Conservation (phyloP, 768 basidiomycete species). For the Suillus fuscotomentosus region DNA sequence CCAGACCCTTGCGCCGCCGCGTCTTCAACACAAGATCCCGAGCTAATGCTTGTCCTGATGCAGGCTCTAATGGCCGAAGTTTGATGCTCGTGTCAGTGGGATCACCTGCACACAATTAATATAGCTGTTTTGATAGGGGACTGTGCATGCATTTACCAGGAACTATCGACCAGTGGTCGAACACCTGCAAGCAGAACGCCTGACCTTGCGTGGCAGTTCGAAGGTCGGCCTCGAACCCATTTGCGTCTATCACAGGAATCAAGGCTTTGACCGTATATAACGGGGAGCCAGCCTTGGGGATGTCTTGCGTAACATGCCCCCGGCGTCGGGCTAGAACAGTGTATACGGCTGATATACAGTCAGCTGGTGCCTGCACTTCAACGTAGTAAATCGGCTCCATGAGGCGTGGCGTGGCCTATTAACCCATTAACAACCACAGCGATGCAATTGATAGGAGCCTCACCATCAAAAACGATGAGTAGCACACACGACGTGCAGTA, state of each 20-base stretch:
- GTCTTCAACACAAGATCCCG: slow-evolving; percentile 96
- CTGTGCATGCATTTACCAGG: slow-evolving; percentile 58
- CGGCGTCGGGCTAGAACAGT: slow-evolving; percentile 97
- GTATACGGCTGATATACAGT: slow-evolving; percentile 98
- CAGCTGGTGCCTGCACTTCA: slow-evolving; percentile 98
- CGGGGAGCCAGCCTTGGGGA: slow-evolving; percentile 97
- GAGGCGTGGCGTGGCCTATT: slow-evolving; percentile 88
- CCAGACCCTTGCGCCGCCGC: slow-evolving; percentile 91
- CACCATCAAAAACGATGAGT: slow-evolving; percentile 98
- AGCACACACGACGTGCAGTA: slow-evolving; percentile 97
- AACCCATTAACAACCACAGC: slow-evolving; percentile 2
- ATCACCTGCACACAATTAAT: slow-evolving; percentile 59
- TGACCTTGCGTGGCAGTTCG: slow-evolving; percentile 98
- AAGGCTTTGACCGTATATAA: slow-evolving; percentile 97
- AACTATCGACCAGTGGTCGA: slow-evolving; percentile 99
- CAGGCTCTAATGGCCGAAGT: slow-evolving; percentile 93
- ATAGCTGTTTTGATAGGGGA: background rate
- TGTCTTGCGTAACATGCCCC: slow-evolving; percentile 99
- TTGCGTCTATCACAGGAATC: slow-evolving; percentile 97
- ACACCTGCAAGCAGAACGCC: slow-evolving; percentile 97
- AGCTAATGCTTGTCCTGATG: slow-evolving; percentile 92
- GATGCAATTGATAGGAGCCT: slow-evolving; percentile 26
- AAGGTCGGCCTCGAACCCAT: slow-evolving; percentile 98
- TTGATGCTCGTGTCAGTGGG: slow-evolving; percentile 97
- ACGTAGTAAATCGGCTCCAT: slow-evolving; percentile 99